phyloP scores from a whole-genome alignment of 2,329 filamentous ascomycete genomes.

The Colletotrichum chlorophyti region DNA sequence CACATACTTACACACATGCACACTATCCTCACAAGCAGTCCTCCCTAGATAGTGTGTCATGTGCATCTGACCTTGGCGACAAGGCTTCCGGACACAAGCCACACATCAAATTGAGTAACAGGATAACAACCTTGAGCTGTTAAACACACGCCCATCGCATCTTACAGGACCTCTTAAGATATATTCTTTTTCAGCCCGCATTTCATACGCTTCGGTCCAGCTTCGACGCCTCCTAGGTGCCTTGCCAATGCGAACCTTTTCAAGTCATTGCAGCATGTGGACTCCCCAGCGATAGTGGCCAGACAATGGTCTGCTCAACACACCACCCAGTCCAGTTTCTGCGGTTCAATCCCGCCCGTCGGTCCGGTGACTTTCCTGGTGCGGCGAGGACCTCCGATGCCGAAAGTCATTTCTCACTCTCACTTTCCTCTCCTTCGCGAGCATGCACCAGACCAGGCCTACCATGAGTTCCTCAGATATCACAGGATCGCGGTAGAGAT shows the following conservation, averaged over 20 bases:
- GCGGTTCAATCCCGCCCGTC: conserved; percentile 2
- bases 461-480: not conserved
- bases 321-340: not conserved
- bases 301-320: conserved; percentile 9
- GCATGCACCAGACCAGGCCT: not conserved
- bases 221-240: too few relatives aligned
- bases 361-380: not conserved
- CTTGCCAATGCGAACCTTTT: not conserved
- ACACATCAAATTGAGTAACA: too few relatives aligned
- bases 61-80: not conserved
- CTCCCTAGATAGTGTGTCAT: not conserved
- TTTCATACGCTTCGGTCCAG: too few relatives aligned
- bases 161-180: too few relatives aligned
- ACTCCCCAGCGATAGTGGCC: not conserved
- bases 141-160: too few relatives aligned
- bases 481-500: not conserved
- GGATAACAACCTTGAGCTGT: too few relatives aligned
- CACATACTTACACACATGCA: not conserved
- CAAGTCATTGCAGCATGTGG: not conserved
- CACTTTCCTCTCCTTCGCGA: not conserved
- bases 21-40: not conserved
- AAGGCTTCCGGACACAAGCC: too few relatives aligned
- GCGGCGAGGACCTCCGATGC: not conserved
- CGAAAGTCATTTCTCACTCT: not conserved
- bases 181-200: too few relatives aligned